These are phyloP conservation scores for Ogataea methanolica DNA, from an alignment of 805 yeast genomes.

Conservation along the genomic window DNA sequence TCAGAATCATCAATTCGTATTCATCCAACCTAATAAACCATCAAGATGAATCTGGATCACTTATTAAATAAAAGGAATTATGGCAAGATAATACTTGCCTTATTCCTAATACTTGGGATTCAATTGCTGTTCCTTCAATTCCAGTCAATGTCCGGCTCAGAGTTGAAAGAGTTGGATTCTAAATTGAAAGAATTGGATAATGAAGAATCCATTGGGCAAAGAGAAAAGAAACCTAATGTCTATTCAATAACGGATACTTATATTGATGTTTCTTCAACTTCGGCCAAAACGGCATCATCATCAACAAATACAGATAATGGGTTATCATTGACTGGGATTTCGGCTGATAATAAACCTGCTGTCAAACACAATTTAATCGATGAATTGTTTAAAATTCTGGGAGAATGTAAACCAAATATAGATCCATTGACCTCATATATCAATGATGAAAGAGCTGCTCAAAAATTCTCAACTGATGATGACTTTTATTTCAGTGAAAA, in stretches of 20 bases:
- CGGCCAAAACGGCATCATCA: not conserved
- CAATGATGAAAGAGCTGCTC: conserved; percentile 36
- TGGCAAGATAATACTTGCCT: not conserved
- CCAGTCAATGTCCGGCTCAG: not conserved
- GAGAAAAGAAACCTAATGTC: not conserved
- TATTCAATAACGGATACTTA: not conserved
- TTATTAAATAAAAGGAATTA: not conserved
- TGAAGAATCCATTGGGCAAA: not conserved
- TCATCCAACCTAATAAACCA: too few species aligned
- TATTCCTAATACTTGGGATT: not conserved
- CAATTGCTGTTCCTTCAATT: not conserved
- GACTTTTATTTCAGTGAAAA: conserved; percentile 41
- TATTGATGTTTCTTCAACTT: too few species aligned
- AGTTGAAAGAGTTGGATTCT: not conserved
- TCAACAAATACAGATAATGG: not conserved
- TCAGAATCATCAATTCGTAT: too few species aligned
- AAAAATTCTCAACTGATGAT: conserved; percentile 36
- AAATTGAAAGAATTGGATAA: not conserved
- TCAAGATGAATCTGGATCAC: not conserved
- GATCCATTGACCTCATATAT: conserved; percentile 41
- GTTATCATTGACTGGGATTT: too few species aligned
- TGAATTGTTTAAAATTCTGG: conserved; percentile 23
- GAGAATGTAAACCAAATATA: conserved; percentile 29
- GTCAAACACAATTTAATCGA: conserved; percentile 5
- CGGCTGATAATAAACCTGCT: not conserved